Percentiles rank a stretch among this genome's conserved stretches.
Conservation (phyloP, 108 stramenopile species). For the Skeletonema grethae region DNA sequence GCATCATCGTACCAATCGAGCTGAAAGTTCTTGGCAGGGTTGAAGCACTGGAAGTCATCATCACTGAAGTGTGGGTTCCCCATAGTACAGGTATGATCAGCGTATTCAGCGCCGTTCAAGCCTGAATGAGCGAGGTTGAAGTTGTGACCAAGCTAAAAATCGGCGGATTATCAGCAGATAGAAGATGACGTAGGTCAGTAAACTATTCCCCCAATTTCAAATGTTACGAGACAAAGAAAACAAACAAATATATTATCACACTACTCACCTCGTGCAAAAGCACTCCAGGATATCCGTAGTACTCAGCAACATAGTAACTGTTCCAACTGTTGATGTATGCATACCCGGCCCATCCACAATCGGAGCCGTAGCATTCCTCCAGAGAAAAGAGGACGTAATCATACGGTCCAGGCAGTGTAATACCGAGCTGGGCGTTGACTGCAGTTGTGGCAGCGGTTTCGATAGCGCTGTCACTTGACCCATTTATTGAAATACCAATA, state of each 20-base stretch:
- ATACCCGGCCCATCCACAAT: conserved; percentile 48
- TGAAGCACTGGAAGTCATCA: conserved; percentile 1
- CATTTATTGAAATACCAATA: conserved; percentile 3
- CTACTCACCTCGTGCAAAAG: conserved; percentile 41
- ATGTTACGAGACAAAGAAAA: neutral
- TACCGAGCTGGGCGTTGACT: conserved; percentile 21
- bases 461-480: neutral
- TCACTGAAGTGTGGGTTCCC: conserved; percentile 29
- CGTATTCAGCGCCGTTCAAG: conserved; percentile 25
- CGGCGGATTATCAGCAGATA: neutral
- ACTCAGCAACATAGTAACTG: conserved; percentile 3
- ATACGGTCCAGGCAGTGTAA: conserved; percentile 26
- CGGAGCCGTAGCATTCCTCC: conserved; percentile 24
- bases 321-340: conserved; percentile 47
- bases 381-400: conserved; percentile 37
- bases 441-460: conserved; percentile 23
- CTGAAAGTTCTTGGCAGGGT: conserved; percentile 13
- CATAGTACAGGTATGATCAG: conserved; percentile 46
- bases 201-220: neutral
- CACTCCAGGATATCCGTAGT: conserved; percentile 33
- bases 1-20: conserved; percentile 1
- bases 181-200: neutral
- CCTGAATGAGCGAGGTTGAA: conserved; percentile 38
- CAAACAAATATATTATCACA: neutral
- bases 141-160: conserved; percentile 19